These are phyloP conservation scores for Aspergillus taichungensis DNA, from an alignment of 495 filamentous ascomycete species.

Conservation along the genomic window DNA sequence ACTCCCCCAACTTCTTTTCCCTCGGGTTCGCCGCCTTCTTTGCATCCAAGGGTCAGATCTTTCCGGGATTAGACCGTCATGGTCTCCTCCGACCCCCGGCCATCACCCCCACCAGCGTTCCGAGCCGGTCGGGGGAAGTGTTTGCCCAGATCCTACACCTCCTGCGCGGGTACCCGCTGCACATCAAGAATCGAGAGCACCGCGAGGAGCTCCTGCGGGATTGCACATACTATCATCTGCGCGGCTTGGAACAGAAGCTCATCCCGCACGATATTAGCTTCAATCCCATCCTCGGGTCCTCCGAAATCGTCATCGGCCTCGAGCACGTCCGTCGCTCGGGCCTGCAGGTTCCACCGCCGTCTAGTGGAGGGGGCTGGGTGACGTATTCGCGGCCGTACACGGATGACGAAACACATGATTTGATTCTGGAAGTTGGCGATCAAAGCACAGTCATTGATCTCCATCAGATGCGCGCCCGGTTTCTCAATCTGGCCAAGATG, in stretches of 20 bases:
- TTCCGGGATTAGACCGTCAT: slow-evolving; percentile 73
- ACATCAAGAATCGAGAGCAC: slow-evolving; percentile 69
- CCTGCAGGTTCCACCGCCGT: slow-evolving; percentile 52
- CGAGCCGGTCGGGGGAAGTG: slow-evolving; percentile 66
- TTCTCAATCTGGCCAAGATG: slow-evolving; percentile 57
- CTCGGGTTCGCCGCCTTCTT: slow-evolving; percentile 90
- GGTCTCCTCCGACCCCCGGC: slow-evolving; percentile 84
- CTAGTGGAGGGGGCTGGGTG: slow-evolving; percentile 46
- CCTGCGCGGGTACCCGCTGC: slow-evolving; percentile 77
- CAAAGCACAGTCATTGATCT: slow-evolving; percentile 60
- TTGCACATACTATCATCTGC: slow-evolving; percentile 87
- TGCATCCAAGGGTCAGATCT: slow-evolving; percentile 65
- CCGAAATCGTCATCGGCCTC: slow-evolving; percentile 75
- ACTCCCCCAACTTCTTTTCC: slow-evolving; percentile 92
- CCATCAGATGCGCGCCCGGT: slow-evolving; percentile 50
- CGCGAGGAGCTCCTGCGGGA: slow-evolving; percentile 73
- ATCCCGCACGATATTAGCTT: slow-evolving; percentile 70
- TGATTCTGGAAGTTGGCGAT: slow-evolving; percentile 70
- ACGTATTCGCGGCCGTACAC: slow-evolving; percentile 76
- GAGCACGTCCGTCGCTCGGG: slow-evolving; percentile 83
- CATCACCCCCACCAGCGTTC: slow-evolving; percentile 72
- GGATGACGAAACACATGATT: slow-evolving; percentile 61
- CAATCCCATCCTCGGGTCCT: slow-evolving; percentile 55
- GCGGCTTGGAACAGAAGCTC: slow-evolving; percentile 80
- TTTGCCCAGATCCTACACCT: slow-evolving; percentile 81